phyloP scores from a whole-genome alignment of 306 rosid species.

The Gastrolobium bilobum region DNA sequence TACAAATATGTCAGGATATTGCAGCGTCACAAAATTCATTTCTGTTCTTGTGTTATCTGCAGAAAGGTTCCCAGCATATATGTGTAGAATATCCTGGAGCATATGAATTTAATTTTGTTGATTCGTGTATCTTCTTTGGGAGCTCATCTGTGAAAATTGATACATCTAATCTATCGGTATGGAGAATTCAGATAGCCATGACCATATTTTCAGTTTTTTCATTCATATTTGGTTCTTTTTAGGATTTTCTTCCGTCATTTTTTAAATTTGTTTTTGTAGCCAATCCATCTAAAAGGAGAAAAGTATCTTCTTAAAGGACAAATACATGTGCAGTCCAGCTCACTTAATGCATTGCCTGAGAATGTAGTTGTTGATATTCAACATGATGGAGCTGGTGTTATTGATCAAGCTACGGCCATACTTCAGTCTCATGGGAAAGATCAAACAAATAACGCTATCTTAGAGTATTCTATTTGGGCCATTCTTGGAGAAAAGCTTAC shows the following conservation, averaged over 20 bases:
- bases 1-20: conserved; percentile 33
- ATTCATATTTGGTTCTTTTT: conserved; percentile 11
- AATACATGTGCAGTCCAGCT: conserved; percentile 68
- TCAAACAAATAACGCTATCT: conserved; percentile 59
- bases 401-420: conserved; percentile 62
- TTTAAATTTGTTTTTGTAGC: conserved; percentile 58
- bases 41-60: conserved; percentile 58
- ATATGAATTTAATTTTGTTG: conserved; percentile 79
- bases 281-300: conserved; percentile 85
- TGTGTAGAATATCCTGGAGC: conserved; percentile 88
- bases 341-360: conserved; percentile 71
- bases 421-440: conserved; percentile 61
- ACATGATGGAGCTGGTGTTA: conserved; percentile 55
- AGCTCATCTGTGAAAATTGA: conserved; percentile 80
- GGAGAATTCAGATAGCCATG: conserved; percentile 38
- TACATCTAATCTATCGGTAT: conserved; percentile 75
- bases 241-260: conserved; percentile 23
- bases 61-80: conserved; percentile 93
- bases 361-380: conserved; percentile 72
- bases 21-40: conserved; percentile 46
- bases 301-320: conserved; percentile 87
- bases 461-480: conserved; percentile 84
- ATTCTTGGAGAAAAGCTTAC: conserved; percentile 78
- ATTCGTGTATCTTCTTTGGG: conserved; percentile 94
- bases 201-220: conserved; percentile 17